A percentile compares a stretch with the other conserved stretches of the same genome.
These are phyloP conservation scores for Phytopythium cucurbitacearum DNA, from an alignment of 352 stramenopile species.

Conservation along the genomic window DNA sequence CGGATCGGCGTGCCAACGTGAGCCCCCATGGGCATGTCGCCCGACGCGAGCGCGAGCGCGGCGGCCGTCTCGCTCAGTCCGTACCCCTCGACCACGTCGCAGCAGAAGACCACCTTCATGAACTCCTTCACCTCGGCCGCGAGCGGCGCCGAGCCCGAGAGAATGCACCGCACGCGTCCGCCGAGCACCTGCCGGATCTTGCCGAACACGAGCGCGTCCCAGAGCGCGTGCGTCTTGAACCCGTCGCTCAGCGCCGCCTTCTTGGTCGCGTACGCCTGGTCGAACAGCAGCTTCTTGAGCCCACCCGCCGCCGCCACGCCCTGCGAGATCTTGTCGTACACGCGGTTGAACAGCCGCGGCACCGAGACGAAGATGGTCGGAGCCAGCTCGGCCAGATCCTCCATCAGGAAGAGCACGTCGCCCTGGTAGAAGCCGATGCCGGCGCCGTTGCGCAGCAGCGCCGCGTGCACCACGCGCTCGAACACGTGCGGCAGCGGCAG, in stretches of 20 bases:
- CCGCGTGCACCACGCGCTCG: constrained; percentile 50
- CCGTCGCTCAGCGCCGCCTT: constrained; percentile 25
- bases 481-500: constrained; percentile 92
- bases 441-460: constrained; percentile 47
- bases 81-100: constrained; percentile 90
- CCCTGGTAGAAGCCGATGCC: constrained; percentile 89
- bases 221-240: constrained; percentile 59
- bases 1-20: constrained; percentile 88
- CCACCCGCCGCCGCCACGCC: constrained; percentile 53
- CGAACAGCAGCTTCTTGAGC: constrained; percentile 84
- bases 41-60: constrained; percentile 50
- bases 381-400: constrained; percentile 82
- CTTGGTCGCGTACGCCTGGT: constrained; percentile 73
- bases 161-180: constrained; percentile 84
- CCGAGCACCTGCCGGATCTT: constrained; percentile 91
- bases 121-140: constrained; percentile 90
- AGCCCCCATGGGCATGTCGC: constrained; percentile 44
- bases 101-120: constrained; percentile 88
- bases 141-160: constrained; percentile 91
- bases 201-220: constrained; percentile 92
- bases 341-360: constrained; percentile 91
- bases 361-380: constrained; percentile 88
- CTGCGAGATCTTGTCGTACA: constrained; percentile 88
- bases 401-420: constrained; percentile 78
- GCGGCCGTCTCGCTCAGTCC: constrained; percentile 92